Evolutionary conservation across 257 asterid genomes (phyloP), one percentile per base, ranked within the genome.

Genomic region (Solanum etuberosum): DNA sequence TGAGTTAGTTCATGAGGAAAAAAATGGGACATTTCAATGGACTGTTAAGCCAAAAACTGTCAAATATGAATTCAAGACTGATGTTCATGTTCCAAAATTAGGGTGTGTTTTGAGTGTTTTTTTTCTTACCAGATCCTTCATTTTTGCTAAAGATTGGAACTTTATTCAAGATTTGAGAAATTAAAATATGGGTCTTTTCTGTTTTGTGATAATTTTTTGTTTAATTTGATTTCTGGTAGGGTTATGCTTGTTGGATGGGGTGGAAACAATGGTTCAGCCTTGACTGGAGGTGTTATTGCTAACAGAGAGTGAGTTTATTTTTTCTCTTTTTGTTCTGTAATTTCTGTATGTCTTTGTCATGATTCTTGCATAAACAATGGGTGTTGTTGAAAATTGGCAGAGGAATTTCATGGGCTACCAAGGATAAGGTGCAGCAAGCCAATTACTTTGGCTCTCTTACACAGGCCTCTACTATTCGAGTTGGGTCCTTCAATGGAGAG

Each of bases 171-270:
- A 78, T 43, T 78, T 14, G 59, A 38, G 25, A 78, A 78, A 78
- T 78, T 43, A 78, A 46, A 80, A n/a, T 25, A 3, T 7, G n/a
- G 67, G 67, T 20, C 0, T 27, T 46, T 46, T 25, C 6, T 80
- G 27, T 46, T 46, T 80, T 27, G 18, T 80, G 4, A 80, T 12
- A 27, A 3, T 16, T 43, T 43, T 37, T 15, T 23, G 35, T 86
- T n/a, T 4, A 25, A 68, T 21, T 86, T 73, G 32, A 67, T 23
- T 86, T 76, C 8, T 86, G 38, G 31, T 77, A 97, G 99, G 94
- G 99, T 96, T 87, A 92, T 97, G 99, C 98, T 97, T 88, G 99
- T 97, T 82, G 99, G 99, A 71, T 97, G 99, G 99, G 99, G 99
- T 84, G 99, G 99, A 21, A 97, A 97, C 95, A 97, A 97, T 88